Percentiles rank a stretch among this genome's conserved stretches.
Conservation (phyloP, 2,329 filamentous ascomycete genomes). For the Thielaviopsis punctulata region DNA sequence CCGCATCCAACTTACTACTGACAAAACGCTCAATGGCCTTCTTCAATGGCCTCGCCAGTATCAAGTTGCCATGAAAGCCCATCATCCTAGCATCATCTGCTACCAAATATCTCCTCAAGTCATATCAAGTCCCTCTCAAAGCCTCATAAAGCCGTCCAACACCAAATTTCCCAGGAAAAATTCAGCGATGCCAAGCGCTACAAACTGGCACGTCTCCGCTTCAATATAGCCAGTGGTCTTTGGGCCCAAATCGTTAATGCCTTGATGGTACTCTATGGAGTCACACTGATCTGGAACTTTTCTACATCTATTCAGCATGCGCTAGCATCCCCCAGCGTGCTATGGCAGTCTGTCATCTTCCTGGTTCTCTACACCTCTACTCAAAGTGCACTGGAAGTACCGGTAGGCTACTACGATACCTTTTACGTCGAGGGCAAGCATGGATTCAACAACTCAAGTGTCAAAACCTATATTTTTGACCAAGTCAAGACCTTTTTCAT, state of each 20-base stretch:
- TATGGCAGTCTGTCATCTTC: constrained; percentile 83
- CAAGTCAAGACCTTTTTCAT: constrained; percentile 81
- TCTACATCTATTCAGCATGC: constrained; percentile 59
- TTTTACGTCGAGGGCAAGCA: constrained; percentile 95
- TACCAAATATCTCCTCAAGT: not conserved
- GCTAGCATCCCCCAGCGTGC: constrained; percentile 69
- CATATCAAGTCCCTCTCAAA: constrained; percentile 33
- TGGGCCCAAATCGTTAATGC: constrained; percentile 79
- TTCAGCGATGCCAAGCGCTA: constrained; percentile 85
- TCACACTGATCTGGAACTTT: constrained; percentile 69
- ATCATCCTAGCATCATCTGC: not conserved
- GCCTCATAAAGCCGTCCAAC: constrained; percentile 69
- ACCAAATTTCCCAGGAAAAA: constrained; percentile 74
- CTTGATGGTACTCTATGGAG: constrained; percentile 73
- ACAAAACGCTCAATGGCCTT: not conserved
- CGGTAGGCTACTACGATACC: constrained; percentile 74
- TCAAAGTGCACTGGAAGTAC: constrained; percentile 62
- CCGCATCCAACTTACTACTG: not conserved
- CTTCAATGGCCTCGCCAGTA: not conserved
- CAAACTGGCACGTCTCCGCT: constrained; percentile 87
- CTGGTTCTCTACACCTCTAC: constrained; percentile 72
- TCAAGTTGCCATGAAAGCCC: not conserved
- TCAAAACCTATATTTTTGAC: constrained; percentile 72
- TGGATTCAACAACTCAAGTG: constrained; percentile 96
- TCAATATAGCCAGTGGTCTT: constrained; percentile 61